Evolutionary conservation across 73 alveolate species (phyloP).

Genomic region (Paramecium pentaurelia): DNA sequence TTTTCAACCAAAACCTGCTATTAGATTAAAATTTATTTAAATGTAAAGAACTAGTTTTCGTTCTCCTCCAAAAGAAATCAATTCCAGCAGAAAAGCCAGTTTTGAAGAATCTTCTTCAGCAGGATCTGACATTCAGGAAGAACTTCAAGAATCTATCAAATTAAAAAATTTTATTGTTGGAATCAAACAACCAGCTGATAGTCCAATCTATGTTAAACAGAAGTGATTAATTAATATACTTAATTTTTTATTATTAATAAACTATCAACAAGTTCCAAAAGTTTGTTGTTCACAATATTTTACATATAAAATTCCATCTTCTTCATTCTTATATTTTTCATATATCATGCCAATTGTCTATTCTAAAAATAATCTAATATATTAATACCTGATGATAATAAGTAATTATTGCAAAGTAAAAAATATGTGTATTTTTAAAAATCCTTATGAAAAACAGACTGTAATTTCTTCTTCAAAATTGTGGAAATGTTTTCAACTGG

Average conservation of each 20-base stretch:
- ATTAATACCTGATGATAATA: background rate
- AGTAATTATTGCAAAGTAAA: background rate
- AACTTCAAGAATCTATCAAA: background rate
- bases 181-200: background rate
- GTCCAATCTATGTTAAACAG: background rate
- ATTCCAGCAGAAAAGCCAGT: background rate
- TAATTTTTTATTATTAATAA: background rate
- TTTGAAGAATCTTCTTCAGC: conserved; percentile 28
- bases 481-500: background rate
- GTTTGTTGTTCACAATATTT: background rate
- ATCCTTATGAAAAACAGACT: no score
- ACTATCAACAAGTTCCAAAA: background rate
- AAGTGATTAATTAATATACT: background rate
- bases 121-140: conserved; percentile 5
- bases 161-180: conserved; percentile 12
- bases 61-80: background rate
- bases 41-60: conserved; percentile 2
- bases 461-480: background rate
- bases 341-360: background rate
- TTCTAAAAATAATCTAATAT: background rate
- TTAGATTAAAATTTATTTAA: background rate
- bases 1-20: background rate
- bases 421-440: background rate
- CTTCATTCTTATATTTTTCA: background rate
- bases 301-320: background rate